Percentiles rank a stretch among this genome's conserved stretches.
phyloP scores from a whole-genome alignment of 441 rosid species.

The Pelargonium fulgidum region DNA sequence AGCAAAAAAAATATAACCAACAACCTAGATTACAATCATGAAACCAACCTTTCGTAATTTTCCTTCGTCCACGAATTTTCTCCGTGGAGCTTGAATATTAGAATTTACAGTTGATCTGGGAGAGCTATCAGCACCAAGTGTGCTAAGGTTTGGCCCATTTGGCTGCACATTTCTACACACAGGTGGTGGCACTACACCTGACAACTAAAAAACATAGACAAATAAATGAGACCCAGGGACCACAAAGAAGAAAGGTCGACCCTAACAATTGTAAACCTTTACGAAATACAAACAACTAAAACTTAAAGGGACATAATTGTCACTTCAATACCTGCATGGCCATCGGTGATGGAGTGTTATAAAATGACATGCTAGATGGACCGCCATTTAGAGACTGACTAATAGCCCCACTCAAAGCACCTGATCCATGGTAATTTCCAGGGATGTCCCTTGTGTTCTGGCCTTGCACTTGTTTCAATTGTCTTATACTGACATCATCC shows the following conservation, averaged over 20 bases:
- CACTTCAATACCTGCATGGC: conserved; percentile 31
- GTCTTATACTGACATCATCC: conserved; percentile 28
- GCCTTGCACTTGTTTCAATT: conserved; percentile 27
- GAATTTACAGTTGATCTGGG: conserved; percentile 22
- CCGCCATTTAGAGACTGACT: conserved; percentile 28
- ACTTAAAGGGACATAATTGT: neutral
- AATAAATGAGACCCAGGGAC: conserved; percentile 13
- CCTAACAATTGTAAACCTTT: neutral
- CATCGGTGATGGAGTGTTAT: conserved; percentile 47
- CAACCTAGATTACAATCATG: no score
- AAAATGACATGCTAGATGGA: conserved; percentile 32
- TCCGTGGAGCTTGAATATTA: conserved; percentile 30
- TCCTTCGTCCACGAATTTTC: conserved; percentile 33
- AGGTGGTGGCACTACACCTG: conserved; percentile 39
- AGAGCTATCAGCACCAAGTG: conserved; percentile 29
- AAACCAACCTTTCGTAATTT: conserved; percentile 31
- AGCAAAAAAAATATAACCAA: no score
- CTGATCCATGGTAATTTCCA: conserved; percentile 30
- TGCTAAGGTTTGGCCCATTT: conserved; percentile 20
- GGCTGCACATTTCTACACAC: conserved; percentile 31
- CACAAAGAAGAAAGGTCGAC: conserved; percentile 13
- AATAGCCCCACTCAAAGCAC: conserved; percentile 25
- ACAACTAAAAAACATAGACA: conserved; percentile 30
- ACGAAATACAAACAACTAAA: neutral
- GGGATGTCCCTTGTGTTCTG: conserved; percentile 26